Evolutionary conservation across 345 rosid genomes (phyloP), one percentile per base, ranked within the genome.

Genomic region (Fremontodendron californicum): DNA sequence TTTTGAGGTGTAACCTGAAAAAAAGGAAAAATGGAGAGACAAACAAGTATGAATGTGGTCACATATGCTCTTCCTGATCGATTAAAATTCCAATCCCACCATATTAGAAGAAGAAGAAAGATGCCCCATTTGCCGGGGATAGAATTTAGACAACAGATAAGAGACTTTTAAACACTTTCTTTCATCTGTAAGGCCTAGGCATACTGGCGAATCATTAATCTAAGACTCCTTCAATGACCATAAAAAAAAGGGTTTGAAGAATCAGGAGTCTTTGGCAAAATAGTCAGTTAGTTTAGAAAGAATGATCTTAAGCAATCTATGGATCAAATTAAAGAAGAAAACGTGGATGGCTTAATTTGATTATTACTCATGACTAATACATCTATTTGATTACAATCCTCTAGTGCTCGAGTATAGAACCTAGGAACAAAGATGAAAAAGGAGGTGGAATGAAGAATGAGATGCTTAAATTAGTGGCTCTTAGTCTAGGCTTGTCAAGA

Each of bases 401-500:
- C 51, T 13, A 13, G 16, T 46, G 18, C 51, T 46, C 18, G 51
- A 46, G 51, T 46, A 46, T 46, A 13, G 51, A 46, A 46, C 51
- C 51, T 12, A 45, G 4, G 35, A 64, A 73, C 65, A 77, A 48
- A 58, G 5, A 43, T n/a, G n/a, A n/a, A n/a, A 64, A 54, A 35
- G 54, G 61, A 75, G 65, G 66, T 79, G 35, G 39, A 55, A 71
- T 72, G 75, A 73, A 76, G 87, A 79, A 85, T 85, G 67, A 73
- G 87, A 82, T 84, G 85, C 89, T 81, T 74, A 33, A 76, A 58
- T 73, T 77, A 71, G 85, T 79, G 89, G 87, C 77, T 72, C 60
- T 80, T 9, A 33, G 76, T 68, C 54, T 73, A 43, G 68, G 70
- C 58, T 75, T 73, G 80, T 81, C 85, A 79, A 79, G 82, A 84